phyloP scores from a whole-genome alignment of 2,329 filamentous ascomycete genomes.

The Paraconiothyrium brasiliense region DNA sequence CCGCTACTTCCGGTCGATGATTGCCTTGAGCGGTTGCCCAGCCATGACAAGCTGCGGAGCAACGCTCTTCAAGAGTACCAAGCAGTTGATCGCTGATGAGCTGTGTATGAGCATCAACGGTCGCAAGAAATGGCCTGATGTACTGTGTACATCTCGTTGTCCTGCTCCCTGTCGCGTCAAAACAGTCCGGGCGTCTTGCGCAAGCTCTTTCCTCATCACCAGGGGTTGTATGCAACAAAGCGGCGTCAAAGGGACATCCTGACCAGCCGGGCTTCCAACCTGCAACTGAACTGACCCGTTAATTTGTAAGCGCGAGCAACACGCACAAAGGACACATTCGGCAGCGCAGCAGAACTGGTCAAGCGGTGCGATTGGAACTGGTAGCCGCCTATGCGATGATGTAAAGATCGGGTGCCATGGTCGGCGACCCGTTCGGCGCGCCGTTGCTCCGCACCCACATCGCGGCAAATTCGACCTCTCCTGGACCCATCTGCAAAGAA shows the following conservation, averaged over 20 bases:
- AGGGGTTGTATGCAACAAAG: constrained; percentile 3
- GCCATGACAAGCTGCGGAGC: constrained; percentile 5
- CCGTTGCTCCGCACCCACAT: constrained; percentile 10
- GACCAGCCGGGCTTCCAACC: not conserved
- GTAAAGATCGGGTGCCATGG: constrained; percentile 6
- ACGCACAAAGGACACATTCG: not conserved
- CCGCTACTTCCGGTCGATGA: constrained; percentile 21
- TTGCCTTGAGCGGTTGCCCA: constrained; percentile 8
- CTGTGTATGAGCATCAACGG: not conserved
- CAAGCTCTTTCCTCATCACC: not conserved
- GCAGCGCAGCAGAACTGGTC: not conserved
- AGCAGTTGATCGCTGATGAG: constrained; percentile 9
- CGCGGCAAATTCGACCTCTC: constrained; percentile 6
- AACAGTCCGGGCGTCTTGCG: not conserved
- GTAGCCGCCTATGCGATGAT: constrained; percentile 2
- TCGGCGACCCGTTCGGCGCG: constrained; percentile 11
- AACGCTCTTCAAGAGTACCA: constrained; percentile 4
- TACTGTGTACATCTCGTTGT: too few species aligned
- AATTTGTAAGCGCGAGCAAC: constrained; percentile 2
- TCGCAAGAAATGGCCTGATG: not conserved
- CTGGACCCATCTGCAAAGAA: constrained; percentile 3
- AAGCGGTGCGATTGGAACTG: constrained; percentile 3
- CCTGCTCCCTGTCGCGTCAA: not conserved
- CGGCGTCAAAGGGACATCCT: not conserved
- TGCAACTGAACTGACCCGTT: constrained; percentile 1